Evolutionary conservation across 1,284 basidiomycete species (phyloP).

Genomic region (Ceratobasidium sp.): DNA sequence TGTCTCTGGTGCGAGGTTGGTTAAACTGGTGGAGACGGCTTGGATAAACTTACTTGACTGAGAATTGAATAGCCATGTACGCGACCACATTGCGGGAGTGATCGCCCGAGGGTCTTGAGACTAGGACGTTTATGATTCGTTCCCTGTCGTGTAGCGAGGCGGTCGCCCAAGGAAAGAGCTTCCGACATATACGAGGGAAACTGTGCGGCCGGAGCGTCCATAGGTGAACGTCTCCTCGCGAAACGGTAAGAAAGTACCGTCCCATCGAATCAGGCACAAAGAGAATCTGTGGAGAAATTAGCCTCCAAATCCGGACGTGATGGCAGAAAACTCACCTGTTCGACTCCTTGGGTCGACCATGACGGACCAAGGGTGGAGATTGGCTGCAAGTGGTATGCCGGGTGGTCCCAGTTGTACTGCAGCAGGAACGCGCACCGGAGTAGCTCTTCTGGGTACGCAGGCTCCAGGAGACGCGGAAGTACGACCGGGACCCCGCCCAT

Average conservation of each 20-base stretch:
- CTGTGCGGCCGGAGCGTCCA: conserved; percentile 36
- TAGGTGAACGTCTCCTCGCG: background rate
- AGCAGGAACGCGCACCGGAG: conserved; percentile 20
- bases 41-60: background rate
- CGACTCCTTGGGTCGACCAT: conserved; percentile 7
- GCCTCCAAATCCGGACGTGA: too few relatives aligned
- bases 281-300: background rate
- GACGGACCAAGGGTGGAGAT: background rate
- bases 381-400: conserved; percentile 7
- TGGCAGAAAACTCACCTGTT: conserved; percentile 14
- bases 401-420: conserved; percentile 2
- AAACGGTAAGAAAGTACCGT: conserved; percentile 27
- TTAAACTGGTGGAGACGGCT: too few relatives aligned
- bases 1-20: background rate
- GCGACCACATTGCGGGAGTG: background rate
- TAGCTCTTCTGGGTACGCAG: conserved; percentile 23
- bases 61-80: conserved; percentile 26
- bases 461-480: background rate
- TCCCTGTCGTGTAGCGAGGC: background rate
- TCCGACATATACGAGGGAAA: conserved; percentile 15
- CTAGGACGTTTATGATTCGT: conserved; percentile 8
- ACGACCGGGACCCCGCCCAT: conserved; percentile 14
- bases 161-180: background rate
- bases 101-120: background rate
- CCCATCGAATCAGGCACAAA: conserved; percentile 38